Evolutionary conservation across 805 yeast genomes (phyloP).

Genomic region (Candida sanyiensis): DNA sequence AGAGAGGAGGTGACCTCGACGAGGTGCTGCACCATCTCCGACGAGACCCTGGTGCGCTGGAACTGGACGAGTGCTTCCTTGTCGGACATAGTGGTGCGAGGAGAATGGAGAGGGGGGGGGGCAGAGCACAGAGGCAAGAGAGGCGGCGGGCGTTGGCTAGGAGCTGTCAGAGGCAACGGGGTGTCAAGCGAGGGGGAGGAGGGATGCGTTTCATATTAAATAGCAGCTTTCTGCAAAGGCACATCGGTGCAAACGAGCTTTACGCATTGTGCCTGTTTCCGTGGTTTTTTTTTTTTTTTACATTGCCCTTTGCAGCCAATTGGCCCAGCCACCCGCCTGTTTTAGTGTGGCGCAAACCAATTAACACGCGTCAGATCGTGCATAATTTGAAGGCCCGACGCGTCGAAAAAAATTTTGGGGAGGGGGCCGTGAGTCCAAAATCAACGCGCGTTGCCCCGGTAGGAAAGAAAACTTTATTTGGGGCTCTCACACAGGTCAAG

Average conservation of each 20-base stretch:
- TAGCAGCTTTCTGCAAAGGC: no score
- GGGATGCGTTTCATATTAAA: no score
- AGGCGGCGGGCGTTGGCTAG: not conserved
- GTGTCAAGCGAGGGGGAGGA: no score
- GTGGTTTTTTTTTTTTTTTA: not conserved
- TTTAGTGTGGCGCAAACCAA: not conserved
- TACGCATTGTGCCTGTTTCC: no score
- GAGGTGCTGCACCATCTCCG: conserved; percentile 53
- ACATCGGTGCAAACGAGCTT: no score
- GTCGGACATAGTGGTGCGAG: conserved; percentile 31
- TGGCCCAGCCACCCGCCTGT: not conserved
- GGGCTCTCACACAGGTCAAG: no score
- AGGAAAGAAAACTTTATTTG: no score
- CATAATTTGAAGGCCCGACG: not conserved
- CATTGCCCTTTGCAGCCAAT: not conserved
- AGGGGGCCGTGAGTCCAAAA: no score
- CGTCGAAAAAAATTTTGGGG: no score
- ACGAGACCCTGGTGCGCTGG: conserved; percentile 48
- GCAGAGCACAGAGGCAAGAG: not conserved
- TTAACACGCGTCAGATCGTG: not conserved
- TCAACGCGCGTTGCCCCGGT: no score
- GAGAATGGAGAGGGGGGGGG: not conserved
- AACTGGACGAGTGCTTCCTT: conserved; percentile 47
- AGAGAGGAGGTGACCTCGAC: conserved; percentile 55
- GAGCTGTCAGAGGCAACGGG: no score